phyloP scores from a whole-genome alignment of 495 filamentous ascomycete species.

The Penicillium lagena region DNA sequence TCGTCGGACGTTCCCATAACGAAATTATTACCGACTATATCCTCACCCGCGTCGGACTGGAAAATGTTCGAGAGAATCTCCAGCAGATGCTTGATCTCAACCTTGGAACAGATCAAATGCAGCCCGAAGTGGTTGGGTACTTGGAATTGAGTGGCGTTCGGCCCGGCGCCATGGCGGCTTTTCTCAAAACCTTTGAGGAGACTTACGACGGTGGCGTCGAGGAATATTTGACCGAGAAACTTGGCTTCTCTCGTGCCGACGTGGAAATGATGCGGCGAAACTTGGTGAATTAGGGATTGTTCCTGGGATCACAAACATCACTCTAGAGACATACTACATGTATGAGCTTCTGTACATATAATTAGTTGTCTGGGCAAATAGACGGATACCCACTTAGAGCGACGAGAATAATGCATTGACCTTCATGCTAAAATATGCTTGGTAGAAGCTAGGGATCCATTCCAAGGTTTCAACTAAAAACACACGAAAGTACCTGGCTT shows the following conservation, averaged over 20 bases:
- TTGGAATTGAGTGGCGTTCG: constrained; percentile 21
- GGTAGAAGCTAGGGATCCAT: constrained; percentile 8
- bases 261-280: constrained; percentile 12
- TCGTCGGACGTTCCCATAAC: constrained; percentile 42
- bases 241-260: constrained; percentile 13
- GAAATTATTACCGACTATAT: constrained; percentile 45
- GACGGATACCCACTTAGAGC: too few relatives aligned
- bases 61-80: constrained; percentile 19
- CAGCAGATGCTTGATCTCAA: constrained; percentile 11
- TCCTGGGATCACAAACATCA: background rate
- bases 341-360: background rate
- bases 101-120: constrained; percentile 14
- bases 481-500: too few relatives aligned
- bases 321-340: background rate
- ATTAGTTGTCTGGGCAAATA: background rate
- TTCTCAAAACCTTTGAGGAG: constrained; percentile 21
- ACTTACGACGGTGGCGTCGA: constrained; percentile 15
- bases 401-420: too few relatives aligned
- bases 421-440: background rate
- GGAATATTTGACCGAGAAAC: constrained; percentile 12
- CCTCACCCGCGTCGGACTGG: constrained; percentile 22
- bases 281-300: background rate
- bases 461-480: background rate
- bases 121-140: constrained; percentile 18
- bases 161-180: constrained; percentile 20